Percentiles rank a stretch among this genome's conserved stretches.
Evolutionary conservation across 2,329 filamentous ascomycete genomes (phyloP).

Genomic region (Diplocarpon rosae): DNA sequence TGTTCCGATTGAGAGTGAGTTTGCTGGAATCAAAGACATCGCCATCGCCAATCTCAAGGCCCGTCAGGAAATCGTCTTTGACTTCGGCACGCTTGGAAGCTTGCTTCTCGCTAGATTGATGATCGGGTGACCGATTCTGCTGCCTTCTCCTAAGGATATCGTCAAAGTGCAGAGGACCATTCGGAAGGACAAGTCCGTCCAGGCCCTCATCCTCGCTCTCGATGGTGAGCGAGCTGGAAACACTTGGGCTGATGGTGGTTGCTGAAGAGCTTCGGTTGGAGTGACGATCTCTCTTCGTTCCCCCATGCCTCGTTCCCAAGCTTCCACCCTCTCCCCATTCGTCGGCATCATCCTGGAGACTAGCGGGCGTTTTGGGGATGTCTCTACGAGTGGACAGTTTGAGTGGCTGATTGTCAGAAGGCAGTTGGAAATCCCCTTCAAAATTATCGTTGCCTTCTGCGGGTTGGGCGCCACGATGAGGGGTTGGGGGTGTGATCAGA

Average conservation of each 20-base stretch:
- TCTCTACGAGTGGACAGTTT: constrained; percentile 50
- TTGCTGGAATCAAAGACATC: constrained; percentile 74
- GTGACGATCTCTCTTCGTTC: constrained; percentile 67
- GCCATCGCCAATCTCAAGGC: constrained; percentile 75
- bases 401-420: constrained; percentile 50
- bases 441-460: constrained; percentile 49
- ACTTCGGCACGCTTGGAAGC: constrained; percentile 16
- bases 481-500: constrained; percentile 45
- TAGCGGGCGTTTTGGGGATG: constrained; percentile 50
- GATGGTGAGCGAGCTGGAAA: constrained; percentile 79
- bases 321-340: constrained; percentile 92
- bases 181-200: constrained; percentile 77
- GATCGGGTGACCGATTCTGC: constrained; percentile 45
- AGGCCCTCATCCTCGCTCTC: constrained; percentile 93
- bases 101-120: constrained; percentile 32
- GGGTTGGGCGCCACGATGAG: constrained; percentile 31
- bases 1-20: constrained; percentile 78
- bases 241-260: constrained; percentile 83
- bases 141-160: constrained; percentile 66
- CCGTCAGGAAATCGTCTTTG: constrained; percentile 72
- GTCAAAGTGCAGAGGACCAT: constrained; percentile 72
- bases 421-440: constrained; percentile 62
- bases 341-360: constrained; percentile 64
- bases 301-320: constrained; percentile 79
- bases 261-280: constrained; percentile 77